A percentile compares a stretch with the other conserved stretches of the same genome.
Conservation (phyloP, 805 yeast genomes). For the Diddensiella santjacobensis region DNA sequence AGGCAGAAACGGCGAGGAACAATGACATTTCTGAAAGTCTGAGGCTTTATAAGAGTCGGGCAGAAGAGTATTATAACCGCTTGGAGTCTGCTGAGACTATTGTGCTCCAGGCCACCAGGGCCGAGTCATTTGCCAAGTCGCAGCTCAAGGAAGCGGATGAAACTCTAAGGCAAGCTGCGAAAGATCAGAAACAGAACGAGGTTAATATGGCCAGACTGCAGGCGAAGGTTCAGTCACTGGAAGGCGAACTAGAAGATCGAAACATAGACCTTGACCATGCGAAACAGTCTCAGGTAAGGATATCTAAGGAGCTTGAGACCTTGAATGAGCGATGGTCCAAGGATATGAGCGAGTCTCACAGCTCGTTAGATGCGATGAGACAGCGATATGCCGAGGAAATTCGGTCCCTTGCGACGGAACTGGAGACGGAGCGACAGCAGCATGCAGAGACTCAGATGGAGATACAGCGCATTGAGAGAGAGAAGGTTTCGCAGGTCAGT, state of each 20-base stretch:
- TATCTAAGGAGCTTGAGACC: conserved; percentile 55
- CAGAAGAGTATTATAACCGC: conserved; percentile 69
- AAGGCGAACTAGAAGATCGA: conserved; percentile 53
- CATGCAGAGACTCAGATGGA: conserved; percentile 52
- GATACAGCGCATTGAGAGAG: conserved; percentile 37
- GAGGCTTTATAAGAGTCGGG: conserved; percentile 61
- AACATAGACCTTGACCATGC: conserved; percentile 51
- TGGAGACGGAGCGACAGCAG: conserved; percentile 40
- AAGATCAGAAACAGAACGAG: conserved; percentile 49
- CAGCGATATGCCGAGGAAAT: conserved; percentile 33
- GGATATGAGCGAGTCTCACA: conserved; percentile 67
- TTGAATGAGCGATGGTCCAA: conserved; percentile 52
- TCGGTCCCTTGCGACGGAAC: conserved; percentile 25
- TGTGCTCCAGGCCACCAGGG: conserved; percentile 56
- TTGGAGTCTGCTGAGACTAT: conserved; percentile 78
- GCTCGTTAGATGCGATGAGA: conserved; percentile 37
- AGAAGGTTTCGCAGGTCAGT: background rate
- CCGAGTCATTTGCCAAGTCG: conserved; percentile 50
- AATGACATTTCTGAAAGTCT: conserved; percentile 51
- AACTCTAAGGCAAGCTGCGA: conserved; percentile 47
- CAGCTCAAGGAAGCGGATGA: conserved; percentile 53
- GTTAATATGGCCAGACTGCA: conserved; percentile 50
- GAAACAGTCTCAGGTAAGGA: conserved; percentile 44
- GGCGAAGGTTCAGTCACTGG: conserved; percentile 47
- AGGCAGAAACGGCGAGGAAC: conserved; percentile 54